These are phyloP conservation scores for Umbelopsis sp. DNA, from an alignment of 371 early-diverging fungal species.

Conservation along the genomic window DNA sequence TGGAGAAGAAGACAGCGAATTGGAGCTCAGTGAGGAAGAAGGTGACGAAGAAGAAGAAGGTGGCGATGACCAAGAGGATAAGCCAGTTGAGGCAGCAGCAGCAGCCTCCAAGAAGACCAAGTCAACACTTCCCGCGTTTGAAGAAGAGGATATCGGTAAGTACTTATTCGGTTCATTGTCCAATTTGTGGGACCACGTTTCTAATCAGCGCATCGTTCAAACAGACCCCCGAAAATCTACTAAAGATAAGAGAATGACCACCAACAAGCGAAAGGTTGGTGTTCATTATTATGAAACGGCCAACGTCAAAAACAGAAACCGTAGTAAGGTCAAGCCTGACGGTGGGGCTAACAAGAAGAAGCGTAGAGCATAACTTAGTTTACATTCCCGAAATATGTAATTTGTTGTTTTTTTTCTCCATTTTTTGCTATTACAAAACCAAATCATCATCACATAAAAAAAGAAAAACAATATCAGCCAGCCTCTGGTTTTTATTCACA, in stretches of 20 bases:
- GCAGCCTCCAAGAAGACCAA: conserved; percentile 19
- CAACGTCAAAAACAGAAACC: conserved; percentile 92
- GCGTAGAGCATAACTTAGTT: neutral
- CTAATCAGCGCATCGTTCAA: conserved; percentile 22
- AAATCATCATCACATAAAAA: neutral
- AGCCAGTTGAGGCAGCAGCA: conserved; percentile 34
- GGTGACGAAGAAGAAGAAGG: conserved; percentile 45
- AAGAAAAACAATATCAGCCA: neutral
- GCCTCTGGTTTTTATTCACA: no score
- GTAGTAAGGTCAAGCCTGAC: conserved; percentile 75
- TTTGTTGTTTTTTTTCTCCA: conserved; percentile 2
- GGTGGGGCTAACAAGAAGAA: conserved; percentile 47
- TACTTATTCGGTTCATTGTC: neutral
- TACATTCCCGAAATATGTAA: neutral
- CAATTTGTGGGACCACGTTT: neutral
- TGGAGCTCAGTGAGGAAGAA: conserved; percentile 45
- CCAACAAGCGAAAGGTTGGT: conserved; percentile 85
- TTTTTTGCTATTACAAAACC: neutral
- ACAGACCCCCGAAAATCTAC: conserved; percentile 31
- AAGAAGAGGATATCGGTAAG: conserved; percentile 19
- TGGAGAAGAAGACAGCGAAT: conserved; percentile 42
- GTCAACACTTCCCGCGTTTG: conserved; percentile 16
- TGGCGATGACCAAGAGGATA: conserved; percentile 41
- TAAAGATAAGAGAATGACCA: conserved; percentile 78
- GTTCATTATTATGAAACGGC: conserved; percentile 87